phyloP scores from a whole-genome alignment of 2,329 filamentous ascomycete genomes.

The Cordyceps tenuipes region DNA sequence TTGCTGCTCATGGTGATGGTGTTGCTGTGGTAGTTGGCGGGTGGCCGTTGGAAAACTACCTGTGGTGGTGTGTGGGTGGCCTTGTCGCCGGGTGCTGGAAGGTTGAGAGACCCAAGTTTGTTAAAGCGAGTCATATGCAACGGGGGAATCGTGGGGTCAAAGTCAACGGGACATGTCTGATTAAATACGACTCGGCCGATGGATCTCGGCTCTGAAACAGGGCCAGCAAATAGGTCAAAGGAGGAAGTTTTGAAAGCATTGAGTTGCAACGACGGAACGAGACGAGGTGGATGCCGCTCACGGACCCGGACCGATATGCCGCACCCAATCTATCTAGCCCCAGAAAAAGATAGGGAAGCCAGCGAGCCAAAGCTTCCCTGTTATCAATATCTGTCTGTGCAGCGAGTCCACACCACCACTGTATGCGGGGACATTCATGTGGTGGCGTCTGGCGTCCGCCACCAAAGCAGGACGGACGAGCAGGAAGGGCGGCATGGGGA shows the following conservation, averaged over 20 bases:
- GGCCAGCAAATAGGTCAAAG: too few relatives aligned
- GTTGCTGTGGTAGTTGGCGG: not conserved
- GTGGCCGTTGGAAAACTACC: too few relatives aligned
- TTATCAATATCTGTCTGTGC: not conserved
- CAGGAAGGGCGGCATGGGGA: not conserved
- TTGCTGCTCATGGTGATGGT: not conserved
- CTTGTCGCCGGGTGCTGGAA: not conserved
- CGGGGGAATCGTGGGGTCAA: not conserved
- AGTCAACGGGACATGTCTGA: not conserved
- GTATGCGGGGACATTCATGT: not conserved
- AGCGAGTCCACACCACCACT: not conserved
- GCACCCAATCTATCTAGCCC: not conserved
- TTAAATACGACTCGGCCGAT: not conserved
- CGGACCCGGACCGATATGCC: not conserved
- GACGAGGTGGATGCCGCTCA: not conserved
- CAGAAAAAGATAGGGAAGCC: not conserved
- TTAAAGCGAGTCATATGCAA: not conserved
- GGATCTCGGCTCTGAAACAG: not conserved
- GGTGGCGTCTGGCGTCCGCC: not conserved
- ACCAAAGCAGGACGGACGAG: not conserved
- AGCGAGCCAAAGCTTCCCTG: not conserved
- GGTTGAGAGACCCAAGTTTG: not conserved
- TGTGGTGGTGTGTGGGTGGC: too few relatives aligned
- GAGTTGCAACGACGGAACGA: not conserved
- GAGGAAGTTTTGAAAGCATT: too few relatives aligned